A percentile compares a stretch with the other conserved stretches of the same genome.
These are phyloP conservation scores for Populus tremula DNA, from an alignment of 345 rosid genomes.

Conservation along the genomic window DNA sequence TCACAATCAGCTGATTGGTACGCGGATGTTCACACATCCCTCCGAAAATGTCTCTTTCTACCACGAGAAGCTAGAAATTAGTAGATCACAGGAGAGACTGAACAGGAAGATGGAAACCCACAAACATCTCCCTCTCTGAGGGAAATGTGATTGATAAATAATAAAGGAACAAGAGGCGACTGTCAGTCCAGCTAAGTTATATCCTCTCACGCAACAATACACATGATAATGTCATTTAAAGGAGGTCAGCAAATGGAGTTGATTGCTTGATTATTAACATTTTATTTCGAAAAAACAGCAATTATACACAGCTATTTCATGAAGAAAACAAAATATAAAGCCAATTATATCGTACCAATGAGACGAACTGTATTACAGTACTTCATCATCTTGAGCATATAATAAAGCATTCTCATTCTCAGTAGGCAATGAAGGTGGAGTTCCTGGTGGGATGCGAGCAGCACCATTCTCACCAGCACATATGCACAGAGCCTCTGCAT, in stretches of 20 bases:
- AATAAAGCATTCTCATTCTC: constrained; percentile 42
- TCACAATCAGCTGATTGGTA: background rate
- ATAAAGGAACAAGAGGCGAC: background rate
- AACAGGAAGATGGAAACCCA: background rate
- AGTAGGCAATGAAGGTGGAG: constrained; percentile 80
- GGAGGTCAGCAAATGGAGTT: background rate
- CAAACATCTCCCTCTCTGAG: background rate
- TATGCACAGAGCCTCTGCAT: constrained; percentile 90
- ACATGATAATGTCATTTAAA: background rate
- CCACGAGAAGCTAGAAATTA: background rate
- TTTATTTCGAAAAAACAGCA: background rate
- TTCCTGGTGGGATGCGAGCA: constrained; percentile 88
- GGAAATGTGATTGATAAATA: background rate
- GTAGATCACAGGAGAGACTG: background rate
- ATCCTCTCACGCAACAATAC: background rate
- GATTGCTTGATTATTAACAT: background rate
- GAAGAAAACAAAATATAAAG: background rate
- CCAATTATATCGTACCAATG: background rate
- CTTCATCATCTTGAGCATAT: constrained; percentile 61
- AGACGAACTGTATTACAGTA: constrained; percentile 40
- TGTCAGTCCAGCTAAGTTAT: background rate
- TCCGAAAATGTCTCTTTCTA: background rate
- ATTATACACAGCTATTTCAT: background rate
- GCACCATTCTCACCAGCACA: constrained; percentile 94
- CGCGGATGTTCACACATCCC: background rate